Conservation (phyloP, 2,329 filamentous ascomycete genomes). For the Arthrobotrys entomopaga region DNA sequence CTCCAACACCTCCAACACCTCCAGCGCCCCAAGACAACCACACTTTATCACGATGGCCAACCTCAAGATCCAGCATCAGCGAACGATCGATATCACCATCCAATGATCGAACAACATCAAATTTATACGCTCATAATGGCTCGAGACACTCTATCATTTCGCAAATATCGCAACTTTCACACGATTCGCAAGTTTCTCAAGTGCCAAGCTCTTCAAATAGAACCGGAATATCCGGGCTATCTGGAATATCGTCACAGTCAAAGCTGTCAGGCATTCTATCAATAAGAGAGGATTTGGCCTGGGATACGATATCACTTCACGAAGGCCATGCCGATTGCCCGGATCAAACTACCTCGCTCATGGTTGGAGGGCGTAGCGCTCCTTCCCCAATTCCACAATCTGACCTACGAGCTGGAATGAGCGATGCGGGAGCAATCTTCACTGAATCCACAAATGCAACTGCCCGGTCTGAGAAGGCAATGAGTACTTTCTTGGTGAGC, state of each 20-base stretch:
- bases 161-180: no score
- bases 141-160: no score
- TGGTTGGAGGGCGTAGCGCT: slow-evolving; percentile 31
- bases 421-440: slow-evolving; percentile 20
- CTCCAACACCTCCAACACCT: slow-evolving; percentile 6
- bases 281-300: slow-evolving; percentile 41
- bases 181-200: no score
- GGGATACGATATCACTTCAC: slow-evolving; percentile 52
- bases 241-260: slow-evolving; percentile 19
- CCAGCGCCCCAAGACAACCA: neutral
- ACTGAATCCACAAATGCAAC: slow-evolving; percentile 19
- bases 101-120: neutral
- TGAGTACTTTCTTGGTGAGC: slow-evolving; percentile 50
- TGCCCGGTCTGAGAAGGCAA: slow-evolving; percentile 25
- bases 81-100: no score
- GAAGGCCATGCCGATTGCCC: slow-evolving; percentile 31
- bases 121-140: slow-evolving; percentile 13
- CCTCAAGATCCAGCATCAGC: no score
- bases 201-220: slow-evolving; percentile 10
- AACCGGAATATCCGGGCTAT: slow-evolving; percentile 1
- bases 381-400: slow-evolving; percentile 22
- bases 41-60: neutral
- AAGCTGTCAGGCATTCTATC: slow-evolving; percentile 14
- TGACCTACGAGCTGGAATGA: neutral
- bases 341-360: slow-evolving; percentile 12